Conservation (phyloP, 768 basidiomycete species). For the Dioszegia hungarica region DNA sequence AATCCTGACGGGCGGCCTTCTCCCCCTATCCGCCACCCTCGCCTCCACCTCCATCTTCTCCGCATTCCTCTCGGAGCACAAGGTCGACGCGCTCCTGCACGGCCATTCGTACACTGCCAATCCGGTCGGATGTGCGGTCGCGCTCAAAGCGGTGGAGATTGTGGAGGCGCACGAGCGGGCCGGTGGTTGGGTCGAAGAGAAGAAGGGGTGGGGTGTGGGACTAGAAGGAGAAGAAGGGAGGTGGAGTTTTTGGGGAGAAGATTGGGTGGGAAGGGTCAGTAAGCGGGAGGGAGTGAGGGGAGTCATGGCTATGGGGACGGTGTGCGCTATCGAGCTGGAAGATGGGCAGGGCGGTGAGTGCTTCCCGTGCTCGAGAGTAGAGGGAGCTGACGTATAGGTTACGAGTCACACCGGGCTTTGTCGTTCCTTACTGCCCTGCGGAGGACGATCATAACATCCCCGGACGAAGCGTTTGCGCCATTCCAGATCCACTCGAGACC, state of each 20-base stretch:
- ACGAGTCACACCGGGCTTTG: constrained; percentile 63
- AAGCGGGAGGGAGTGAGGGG: constrained; percentile 58
- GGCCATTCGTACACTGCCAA: constrained; percentile 96
- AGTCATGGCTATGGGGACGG: constrained; percentile 81
- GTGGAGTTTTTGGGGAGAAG: constrained; percentile 86
- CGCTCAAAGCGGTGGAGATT: constrained; percentile 68
- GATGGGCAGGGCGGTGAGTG: constrained; percentile 50
- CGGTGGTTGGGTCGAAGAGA: constrained; percentile 59
- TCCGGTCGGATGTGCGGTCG: constrained; percentile 86
- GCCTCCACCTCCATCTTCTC: constrained; percentile 73
- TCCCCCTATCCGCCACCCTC: constrained; percentile 81
- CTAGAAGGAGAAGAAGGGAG: constrained; percentile 45
- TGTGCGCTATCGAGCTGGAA: constrained; percentile 69
- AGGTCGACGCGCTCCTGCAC: constrained; percentile 81
- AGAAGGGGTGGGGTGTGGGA: constrained; percentile 56
- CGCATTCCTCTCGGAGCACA: constrained; percentile 68
- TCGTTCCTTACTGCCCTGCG: constrained; percentile 58
- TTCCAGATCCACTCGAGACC: constrained; percentile 77
- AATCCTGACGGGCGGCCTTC: constrained; percentile 83
- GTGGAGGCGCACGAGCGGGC: constrained; percentile 54
- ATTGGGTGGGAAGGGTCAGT: constrained; percentile 65
- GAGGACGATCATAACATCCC: constrained; percentile 20
- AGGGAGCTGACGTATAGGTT: constrained; percentile 48
- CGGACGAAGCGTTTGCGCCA: constrained; percentile 51
- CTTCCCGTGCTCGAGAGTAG: background rate